Evolutionary conservation across 495 filamentous ascomycete genomes (phyloP), one percentile per base, ranked within the genome.

Genomic region (Penicillium coprophilum): DNA sequence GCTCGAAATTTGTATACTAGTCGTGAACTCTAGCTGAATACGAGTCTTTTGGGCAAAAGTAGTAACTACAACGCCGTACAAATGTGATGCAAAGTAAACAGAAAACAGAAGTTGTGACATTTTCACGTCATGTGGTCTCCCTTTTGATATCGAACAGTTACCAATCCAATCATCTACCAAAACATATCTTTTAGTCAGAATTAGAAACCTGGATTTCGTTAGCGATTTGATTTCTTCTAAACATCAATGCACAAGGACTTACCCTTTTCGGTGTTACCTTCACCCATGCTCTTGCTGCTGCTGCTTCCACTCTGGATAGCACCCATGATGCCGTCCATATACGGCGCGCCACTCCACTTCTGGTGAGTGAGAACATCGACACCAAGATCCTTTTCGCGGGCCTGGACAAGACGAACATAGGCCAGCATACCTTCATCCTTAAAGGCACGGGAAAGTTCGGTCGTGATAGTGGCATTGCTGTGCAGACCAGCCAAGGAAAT

Each of bases 301-400:
- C 85, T 89, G 70, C 89, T 96, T 12, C 94, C 92, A 64, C 89
- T 96, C 74, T 96, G 90, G 58, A 97, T 93, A 2, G 88, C 85
- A 2, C 93, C 92, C 31, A 98, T 64, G 32, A 98, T 94, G 3
- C 91, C 93, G 75, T 98, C 94, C 55, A 97, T 86, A 67, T 96
- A 96, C 17, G 77, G 78, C 0, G 94, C 94, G 11, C 94, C 94
- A 63, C 91, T 96, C 93, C 94, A 98, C 65, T 95, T 96, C 79
- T 98, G 94, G 71, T 98, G 94, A 31, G 93, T 98, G 55, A 98
- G 78, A 15, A 98, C 94, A 67, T 98, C 94, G 20, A 91, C 91
- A 13, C 91, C 92, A 7, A 94, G 70, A 55, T 96, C 93, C 77
- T 96, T 96, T 79, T 98, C 94, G 47, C 87, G 81, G 36, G 81